phyloP scores from a whole-genome alignment of 2,329 filamentous ascomycete species.

The Aspergillus oerlinghausenensis region DNA sequence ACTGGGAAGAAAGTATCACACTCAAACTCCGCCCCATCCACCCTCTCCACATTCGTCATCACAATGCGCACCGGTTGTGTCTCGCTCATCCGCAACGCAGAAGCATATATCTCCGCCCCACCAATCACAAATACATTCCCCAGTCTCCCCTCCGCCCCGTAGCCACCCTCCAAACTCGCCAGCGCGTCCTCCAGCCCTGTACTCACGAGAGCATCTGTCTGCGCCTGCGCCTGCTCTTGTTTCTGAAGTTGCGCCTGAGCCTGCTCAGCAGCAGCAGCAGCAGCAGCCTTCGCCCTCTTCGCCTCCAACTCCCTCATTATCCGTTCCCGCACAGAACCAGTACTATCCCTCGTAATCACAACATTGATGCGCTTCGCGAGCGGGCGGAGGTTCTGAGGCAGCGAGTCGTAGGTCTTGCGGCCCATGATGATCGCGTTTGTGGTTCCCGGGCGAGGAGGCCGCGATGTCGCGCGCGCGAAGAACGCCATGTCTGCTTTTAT shows the following conservation, averaged over 20 bases:
- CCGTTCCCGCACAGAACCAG: slow-evolving; percentile 24
- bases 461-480: slow-evolving; percentile 84
- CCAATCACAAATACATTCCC: slow-evolving; percentile 80
- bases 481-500: slow-evolving; percentile 91
- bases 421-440: slow-evolving; percentile 90
- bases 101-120: slow-evolving; percentile 77
- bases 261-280: slow-evolving; percentile 7
- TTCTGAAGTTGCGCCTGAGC: slow-evolving; percentile 4
- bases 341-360: slow-evolving; percentile 59
- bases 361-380: slow-evolving; percentile 77
- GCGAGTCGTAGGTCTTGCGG: slow-evolving; percentile 92
- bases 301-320: slow-evolving; percentile 34
- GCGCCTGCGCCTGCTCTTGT: slow-evolving; percentile 10
- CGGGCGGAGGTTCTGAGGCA: slow-evolving; percentile 73
- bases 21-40: slow-evolving; percentile 32
- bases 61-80: slow-evolving; percentile 30
- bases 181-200: slow-evolving; percentile 58
- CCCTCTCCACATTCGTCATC: slow-evolving; percentile 37
- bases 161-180: slow-evolving; percentile 28
- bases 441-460: slow-evolving; percentile 30
- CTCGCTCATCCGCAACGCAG: slow-evolving; percentile 51
- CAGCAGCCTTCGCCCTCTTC: slow-evolving; percentile 18
- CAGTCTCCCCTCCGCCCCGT: slow-evolving; percentile 28
- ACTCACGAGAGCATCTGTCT: slow-evolving; percentile 47
- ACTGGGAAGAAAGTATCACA: slow-evolving; percentile 48